phyloP scores from a whole-genome alignment of 2,329 filamentous ascomycete genomes.

The Venturia pyrina region DNA sequence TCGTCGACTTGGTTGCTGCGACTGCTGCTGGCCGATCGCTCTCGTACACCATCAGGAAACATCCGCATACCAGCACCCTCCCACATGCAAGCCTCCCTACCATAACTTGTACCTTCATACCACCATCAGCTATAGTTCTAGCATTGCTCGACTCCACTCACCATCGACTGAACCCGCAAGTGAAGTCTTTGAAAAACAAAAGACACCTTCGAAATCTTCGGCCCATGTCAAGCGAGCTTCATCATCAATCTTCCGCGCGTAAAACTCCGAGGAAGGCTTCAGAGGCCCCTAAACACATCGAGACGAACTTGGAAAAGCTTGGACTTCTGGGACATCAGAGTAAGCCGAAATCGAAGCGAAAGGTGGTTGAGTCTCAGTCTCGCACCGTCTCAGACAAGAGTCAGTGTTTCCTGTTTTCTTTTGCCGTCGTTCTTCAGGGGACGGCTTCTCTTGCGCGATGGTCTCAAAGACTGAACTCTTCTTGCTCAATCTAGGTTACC shows the following conservation, averaged over 20 bases:
- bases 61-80: not conserved
- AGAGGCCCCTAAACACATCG: conserved; percentile 16
- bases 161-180: not conserved
- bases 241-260: not conserved
- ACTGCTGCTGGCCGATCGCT: not conserved
- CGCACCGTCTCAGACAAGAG: conserved; percentile 21
- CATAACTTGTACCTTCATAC: not conserved
- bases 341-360: conserved; percentile 20
- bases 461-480: conserved; percentile 18
- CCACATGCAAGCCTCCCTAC: not conserved
- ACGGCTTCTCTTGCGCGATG: conserved; percentile 19
- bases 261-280: conserved; percentile 1
- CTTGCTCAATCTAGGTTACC: not conserved
- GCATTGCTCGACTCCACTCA: not conserved
- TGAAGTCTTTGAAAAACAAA: not conserved
- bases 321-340: conserved; percentile 21
- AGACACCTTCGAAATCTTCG: not conserved
- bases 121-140: not conserved
- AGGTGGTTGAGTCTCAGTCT: conserved; percentile 26
- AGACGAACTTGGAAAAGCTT: conserved; percentile 26
- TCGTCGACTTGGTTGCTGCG: not conserved
- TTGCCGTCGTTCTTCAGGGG: conserved; percentile 19
- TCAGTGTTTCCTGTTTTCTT: conserved; percentile 19
- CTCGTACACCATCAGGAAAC: not conserved
- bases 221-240: conserved; percentile 12